These are phyloP conservation scores for Verticillium isaacii DNA, from an alignment of 2,329 filamentous ascomycete species.

Conservation along the genomic window DNA sequence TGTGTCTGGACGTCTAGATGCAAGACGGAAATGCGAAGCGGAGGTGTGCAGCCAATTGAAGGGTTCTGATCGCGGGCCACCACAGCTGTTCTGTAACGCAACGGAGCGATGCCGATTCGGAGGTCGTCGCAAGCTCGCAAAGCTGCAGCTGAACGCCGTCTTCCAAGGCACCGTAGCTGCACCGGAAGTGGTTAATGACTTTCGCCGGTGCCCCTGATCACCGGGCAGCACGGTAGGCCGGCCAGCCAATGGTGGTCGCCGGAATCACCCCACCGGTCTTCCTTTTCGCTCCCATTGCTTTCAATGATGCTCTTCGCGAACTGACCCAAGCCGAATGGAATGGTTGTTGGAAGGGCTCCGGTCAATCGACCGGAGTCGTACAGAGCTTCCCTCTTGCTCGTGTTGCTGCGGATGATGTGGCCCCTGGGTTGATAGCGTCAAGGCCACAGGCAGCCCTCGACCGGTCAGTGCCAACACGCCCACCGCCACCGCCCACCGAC, in stretches of 20 bases:
- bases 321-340: background rate
- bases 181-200: background rate
- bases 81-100: background rate
- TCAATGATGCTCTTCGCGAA: background rate
- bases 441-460: background rate
- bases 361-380: background rate
- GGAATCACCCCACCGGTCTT: background rate
- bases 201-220: background rate
- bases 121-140: background rate
- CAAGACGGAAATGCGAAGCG: background rate
- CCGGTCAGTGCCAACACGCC: background rate
- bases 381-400: background rate
- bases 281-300: background rate
- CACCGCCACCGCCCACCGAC: background rate
- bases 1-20: background rate
- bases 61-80: background rate
- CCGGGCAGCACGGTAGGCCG: background rate
- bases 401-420: background rate
- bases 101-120: background rate
- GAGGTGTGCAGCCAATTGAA: background rate
- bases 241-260: background rate
- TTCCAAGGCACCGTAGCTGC: background rate
- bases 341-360: background rate
- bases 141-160: background rate
- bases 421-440: background rate